Percentiles rank a stretch among this genome's conserved stretches.
Conservation (phyloP, 1,284 basidiomycete species). For the Moesziomyces sp. region DNA sequence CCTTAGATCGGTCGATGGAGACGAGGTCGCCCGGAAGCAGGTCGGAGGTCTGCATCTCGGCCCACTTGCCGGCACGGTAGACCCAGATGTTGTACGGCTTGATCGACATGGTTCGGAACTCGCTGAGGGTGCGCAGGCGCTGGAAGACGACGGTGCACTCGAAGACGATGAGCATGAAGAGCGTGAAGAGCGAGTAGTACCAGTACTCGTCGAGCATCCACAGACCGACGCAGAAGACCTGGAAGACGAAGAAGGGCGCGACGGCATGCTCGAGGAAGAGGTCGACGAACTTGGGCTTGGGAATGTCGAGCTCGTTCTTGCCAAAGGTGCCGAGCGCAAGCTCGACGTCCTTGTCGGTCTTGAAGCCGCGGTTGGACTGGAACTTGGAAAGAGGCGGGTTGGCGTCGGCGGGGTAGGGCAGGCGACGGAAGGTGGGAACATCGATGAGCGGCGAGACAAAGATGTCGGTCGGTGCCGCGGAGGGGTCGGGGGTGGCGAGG, state of each 20-base stretch:
- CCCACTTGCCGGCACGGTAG: conserved; percentile 61
- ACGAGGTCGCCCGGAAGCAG: conserved; percentile 66
- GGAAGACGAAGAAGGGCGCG: conserved; percentile 68
- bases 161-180: conserved; percentile 67
- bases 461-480: conserved; percentile 58
- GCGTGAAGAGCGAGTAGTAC: conserved; percentile 66
- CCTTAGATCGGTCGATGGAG: conserved; percentile 64
- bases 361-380: conserved; percentile 72
- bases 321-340: conserved; percentile 60
- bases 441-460: conserved; percentile 63
- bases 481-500: conserved; percentile 71
- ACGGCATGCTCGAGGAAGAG: conserved; percentile 67
- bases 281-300: conserved; percentile 63
- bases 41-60: conserved; percentile 57
- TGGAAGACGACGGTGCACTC: conserved; percentile 67
- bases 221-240: conserved; percentile 67
- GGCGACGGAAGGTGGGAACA: conserved; percentile 79
- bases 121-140: conserved; percentile 65
- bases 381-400: conserved; percentile 80
- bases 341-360: conserved; percentile 58
- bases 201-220: conserved; percentile 68
- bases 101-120: conserved; percentile 68
- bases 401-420: conserved; percentile 88
- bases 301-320: conserved; percentile 64
- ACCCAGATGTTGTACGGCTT: conserved; percentile 64